Percentiles rank a stretch among this genome's conserved stretches.
Evolutionary conservation across 306 rosid species (phyloP).

Genomic region (Citrullus amarus): DNA sequence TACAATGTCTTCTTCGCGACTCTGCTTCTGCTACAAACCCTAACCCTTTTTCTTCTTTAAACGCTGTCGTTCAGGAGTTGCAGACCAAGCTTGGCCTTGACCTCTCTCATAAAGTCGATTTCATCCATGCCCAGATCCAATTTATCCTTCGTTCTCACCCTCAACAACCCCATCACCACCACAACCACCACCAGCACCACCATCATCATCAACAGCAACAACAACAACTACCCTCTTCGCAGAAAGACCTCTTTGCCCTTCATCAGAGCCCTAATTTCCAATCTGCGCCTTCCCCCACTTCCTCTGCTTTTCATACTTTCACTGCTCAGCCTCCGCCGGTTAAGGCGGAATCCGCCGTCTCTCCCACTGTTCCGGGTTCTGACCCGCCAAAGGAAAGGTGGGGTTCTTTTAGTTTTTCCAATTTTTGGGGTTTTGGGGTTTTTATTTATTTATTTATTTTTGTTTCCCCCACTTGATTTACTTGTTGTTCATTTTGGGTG

Average conservation of each 20-base stretch:
- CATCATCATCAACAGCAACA: background rate
- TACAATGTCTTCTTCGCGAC: slow-evolving; percentile 36
- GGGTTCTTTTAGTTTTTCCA: background rate
- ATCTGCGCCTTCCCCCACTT: slow-evolving; percentile 15
- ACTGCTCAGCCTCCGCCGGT: slow-evolving; percentile 12
- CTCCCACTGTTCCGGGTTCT: slow-evolving; percentile 14
- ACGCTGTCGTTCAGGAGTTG: slow-evolving; percentile 51
- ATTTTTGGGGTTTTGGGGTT: background rate
- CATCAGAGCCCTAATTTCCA: slow-evolving; percentile 53
- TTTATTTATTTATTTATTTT: background rate
- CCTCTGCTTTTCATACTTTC: slow-evolving; percentile 38
- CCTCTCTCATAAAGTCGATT: slow-evolving; percentile 57
- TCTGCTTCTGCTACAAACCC: slow-evolving; percentile 23
- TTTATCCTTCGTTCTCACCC: slow-evolving; percentile 32
- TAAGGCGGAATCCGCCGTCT: slow-evolving; percentile 17
- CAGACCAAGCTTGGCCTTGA: slow-evolving; percentile 53
- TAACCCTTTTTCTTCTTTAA: slow-evolving; percentile 29
- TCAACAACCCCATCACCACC: slow-evolving; percentile 1
- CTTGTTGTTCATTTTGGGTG: background rate
- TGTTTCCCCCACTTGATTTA: background rate
- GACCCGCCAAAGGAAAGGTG: slow-evolving; percentile 52
- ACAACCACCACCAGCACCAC: background rate
- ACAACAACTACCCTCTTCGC: background rate
- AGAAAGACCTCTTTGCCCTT: slow-evolving; percentile 43
- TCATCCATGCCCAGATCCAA: slow-evolving; percentile 52